Conservation (phyloP, 2,329 filamentous ascomycete species). For the Bipolaris cookei region DNA sequence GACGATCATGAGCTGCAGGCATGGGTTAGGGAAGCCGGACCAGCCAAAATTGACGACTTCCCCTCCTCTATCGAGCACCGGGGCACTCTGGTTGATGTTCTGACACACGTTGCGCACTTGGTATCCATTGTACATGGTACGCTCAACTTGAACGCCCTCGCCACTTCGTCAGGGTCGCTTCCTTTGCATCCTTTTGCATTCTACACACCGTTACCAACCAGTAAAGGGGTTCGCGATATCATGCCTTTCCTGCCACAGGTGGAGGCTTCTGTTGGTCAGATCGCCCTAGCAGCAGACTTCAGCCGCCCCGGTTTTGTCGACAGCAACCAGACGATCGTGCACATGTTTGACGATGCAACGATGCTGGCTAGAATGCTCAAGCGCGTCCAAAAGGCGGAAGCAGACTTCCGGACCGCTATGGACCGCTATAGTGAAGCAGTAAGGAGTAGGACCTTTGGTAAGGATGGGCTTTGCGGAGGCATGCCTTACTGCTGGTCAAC, state of each 20-base stretch:
- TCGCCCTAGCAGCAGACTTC: background rate
- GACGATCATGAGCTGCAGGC: slow-evolving; percentile 2
- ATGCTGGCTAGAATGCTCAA: background rate
- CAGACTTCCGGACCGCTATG: background rate
- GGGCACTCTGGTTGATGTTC: slow-evolving; percentile 1
- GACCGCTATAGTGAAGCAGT: background rate
- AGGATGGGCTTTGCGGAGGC: slow-evolving; percentile 1
- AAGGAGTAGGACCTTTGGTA: background rate
- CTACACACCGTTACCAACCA: slow-evolving; percentile 3
- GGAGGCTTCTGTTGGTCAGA: slow-evolving; percentile 2
- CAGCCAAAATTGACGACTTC: slow-evolving; percentile 5
- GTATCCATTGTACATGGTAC: slow-evolving; percentile 2
- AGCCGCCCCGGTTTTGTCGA: background rate
- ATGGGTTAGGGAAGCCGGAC: slow-evolving; percentile 4
- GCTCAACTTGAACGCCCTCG: slow-evolving; percentile 7
- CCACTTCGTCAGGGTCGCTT: background rate
- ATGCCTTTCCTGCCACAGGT: slow-evolving; percentile 4
- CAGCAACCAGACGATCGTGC: background rate
- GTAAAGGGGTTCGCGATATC: background rate
- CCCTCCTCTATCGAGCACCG: background rate
- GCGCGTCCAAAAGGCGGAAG: background rate
- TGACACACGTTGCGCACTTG: slow-evolving; percentile 10
- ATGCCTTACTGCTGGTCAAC: slow-evolving; percentile 4
- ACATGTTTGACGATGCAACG: slow-evolving; percentile 6
- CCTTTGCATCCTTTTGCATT: slow-evolving; percentile 12